These are phyloP conservation scores for Nothophytophthora sp. DNA, from an alignment of 352 stramenopile genomes.

Conservation along the genomic window DNA sequence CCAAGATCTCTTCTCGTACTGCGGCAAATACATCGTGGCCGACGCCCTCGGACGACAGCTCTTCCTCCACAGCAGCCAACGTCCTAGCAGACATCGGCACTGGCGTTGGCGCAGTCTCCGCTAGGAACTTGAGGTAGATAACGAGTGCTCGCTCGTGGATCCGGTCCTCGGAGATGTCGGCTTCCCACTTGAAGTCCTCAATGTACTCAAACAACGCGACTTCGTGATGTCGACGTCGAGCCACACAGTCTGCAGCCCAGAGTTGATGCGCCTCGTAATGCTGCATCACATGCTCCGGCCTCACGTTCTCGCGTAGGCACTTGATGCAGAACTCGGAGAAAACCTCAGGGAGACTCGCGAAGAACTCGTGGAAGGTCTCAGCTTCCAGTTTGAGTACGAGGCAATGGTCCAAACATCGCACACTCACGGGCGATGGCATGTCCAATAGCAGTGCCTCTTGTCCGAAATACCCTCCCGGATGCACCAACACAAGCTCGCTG, in stretches of 20 bases:
- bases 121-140: slow-evolving; percentile 64
- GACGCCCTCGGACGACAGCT: slow-evolving; percentile 40
- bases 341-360: slow-evolving; percentile 48
- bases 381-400: slow-evolving; percentile 42
- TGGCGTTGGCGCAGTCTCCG: slow-evolving; percentile 27
- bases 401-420: slow-evolving; percentile 42
- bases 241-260: slow-evolving; percentile 61
- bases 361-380: slow-evolving; percentile 55
- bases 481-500: slow-evolving; percentile 34
- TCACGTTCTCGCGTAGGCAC: slow-evolving; percentile 47
- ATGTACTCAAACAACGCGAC: slow-evolving; percentile 65
- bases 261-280: slow-evolving; percentile 65
- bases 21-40: slow-evolving; percentile 42
- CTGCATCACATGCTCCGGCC: slow-evolving; percentile 63
- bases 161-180: slow-evolving; percentile 47
- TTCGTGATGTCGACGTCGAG: slow-evolving; percentile 42
- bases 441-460: slow-evolving; percentile 66
- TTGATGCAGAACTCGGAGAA: slow-evolving; percentile 76
- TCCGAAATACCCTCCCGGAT: slow-evolving; percentile 63
- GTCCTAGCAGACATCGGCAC: slow-evolving; percentile 32
- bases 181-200: slow-evolving; percentile 67
- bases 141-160: slow-evolving; percentile 55
- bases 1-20: slow-evolving; percentile 50
- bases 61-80: slow-evolving; percentile 40
- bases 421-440: slow-evolving; percentile 33